Percentiles rank a stretch among this genome's conserved stretches.
Conservation (phyloP, 2,329 filamentous ascomycete species). For the Fusarium denticulatum region DNA sequence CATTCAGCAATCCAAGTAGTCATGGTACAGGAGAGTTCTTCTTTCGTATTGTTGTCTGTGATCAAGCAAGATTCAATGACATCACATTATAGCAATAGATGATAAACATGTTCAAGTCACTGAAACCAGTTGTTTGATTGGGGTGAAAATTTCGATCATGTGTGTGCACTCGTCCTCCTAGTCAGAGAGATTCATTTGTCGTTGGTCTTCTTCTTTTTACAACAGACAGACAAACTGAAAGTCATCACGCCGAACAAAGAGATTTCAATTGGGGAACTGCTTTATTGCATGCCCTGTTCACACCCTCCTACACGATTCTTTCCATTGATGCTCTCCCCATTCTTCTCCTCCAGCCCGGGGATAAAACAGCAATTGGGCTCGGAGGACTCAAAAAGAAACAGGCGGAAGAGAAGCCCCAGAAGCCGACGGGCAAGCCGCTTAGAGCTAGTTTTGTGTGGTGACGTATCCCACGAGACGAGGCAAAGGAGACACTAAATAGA, state of each 20-base stretch:
- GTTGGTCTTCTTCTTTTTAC: not conserved
- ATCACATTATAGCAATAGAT: not conserved
- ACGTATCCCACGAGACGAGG: conserved; percentile 28
- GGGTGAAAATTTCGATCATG: not conserved
- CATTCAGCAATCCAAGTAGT: conserved; percentile 15
- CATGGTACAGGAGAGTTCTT: conserved; percentile 6
- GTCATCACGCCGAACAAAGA: conserved; percentile 18
- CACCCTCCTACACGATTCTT: conserved; percentile 47
- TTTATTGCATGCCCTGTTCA: conserved; percentile 45
- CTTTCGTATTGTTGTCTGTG: not conserved
- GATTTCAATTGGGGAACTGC: conserved; percentile 35
- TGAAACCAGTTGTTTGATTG: not conserved
- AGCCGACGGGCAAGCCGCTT: conserved; percentile 20
- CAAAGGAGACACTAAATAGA: conserved; percentile 42
- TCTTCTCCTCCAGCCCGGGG: conserved; percentile 25
- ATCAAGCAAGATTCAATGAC: not conserved
- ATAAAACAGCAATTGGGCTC: conserved; percentile 26
- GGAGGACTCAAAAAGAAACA: conserved; percentile 28
- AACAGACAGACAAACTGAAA: not conserved
- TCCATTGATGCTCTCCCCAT: conserved; percentile 41
- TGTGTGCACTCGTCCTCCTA: conserved; percentile 3
- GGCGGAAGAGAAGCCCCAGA: conserved; percentile 26
- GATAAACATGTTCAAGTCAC: not conserved
- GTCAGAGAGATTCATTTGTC: not conserved
- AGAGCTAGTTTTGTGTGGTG: conserved; percentile 11